Percentiles rank a stretch among this genome's conserved stretches.
Evolutionary conservation across 768 basidiomycete genomes (phyloP).

Genomic region (Termitomyces eurrhizus): DNA sequence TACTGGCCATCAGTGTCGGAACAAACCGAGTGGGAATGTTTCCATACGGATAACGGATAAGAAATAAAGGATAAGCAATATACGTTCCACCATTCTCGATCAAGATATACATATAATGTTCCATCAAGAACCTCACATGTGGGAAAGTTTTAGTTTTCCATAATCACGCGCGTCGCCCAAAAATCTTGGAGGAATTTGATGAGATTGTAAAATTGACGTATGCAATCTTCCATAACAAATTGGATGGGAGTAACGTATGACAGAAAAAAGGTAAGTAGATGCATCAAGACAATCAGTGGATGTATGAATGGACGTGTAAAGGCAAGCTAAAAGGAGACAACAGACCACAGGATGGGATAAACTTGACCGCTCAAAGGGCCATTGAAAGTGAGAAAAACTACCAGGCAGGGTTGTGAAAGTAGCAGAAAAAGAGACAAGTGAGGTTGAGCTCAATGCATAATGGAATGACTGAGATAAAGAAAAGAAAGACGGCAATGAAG

Average conservation of each 20-base stretch:
- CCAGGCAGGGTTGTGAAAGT: neutral
- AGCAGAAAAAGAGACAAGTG: neutral
- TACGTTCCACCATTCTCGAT: too few species aligned
- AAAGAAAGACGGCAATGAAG: constrained; percentile 1
- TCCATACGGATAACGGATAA: too few species aligned
- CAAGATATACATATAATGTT: too few species aligned
- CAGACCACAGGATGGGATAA: neutral
- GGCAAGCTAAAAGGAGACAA: neutral
- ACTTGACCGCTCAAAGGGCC: neutral
- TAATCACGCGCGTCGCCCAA: neutral
- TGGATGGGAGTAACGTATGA: constrained; percentile 13
- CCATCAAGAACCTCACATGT: too few species aligned
- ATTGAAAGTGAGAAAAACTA: constrained; percentile 1
- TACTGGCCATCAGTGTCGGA: too few species aligned
- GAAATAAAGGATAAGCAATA: too few species aligned
- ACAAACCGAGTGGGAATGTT: too few species aligned
- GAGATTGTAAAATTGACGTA: constrained; percentile 12
- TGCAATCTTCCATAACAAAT: constrained; percentile 15
- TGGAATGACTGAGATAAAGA: neutral
- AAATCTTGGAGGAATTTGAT: neutral
- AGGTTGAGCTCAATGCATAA: constrained; percentile 6
- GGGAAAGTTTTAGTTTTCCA: neutral
- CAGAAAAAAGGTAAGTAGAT: constrained; percentile 12
- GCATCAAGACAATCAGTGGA: constrained; percentile 13
- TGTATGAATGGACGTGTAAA: neutral